A percentile compares a stretch with the other conserved stretches of the same genome.
phyloP scores from a whole-genome alignment of 371 early-diverging fungal species.

The Amoeboaphelidium occidentale region DNA sequence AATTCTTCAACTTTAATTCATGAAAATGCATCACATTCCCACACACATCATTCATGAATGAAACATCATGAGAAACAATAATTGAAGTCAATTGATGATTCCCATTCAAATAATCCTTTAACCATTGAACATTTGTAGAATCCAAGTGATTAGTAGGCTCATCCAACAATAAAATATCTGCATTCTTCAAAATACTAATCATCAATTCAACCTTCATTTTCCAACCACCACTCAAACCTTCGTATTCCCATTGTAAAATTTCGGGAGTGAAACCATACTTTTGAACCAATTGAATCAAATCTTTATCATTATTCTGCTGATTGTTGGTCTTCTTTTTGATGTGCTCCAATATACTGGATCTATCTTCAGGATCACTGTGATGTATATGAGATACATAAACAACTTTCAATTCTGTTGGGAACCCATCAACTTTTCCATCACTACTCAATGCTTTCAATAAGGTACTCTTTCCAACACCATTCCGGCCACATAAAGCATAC shows the following conservation, averaged over 20 bases:
- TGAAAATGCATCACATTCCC: constrained; percentile 58
- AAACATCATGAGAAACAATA: constrained; percentile 71
- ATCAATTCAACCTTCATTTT: constrained; percentile 70
- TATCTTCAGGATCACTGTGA: constrained; percentile 32
- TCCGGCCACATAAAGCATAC: constrained; percentile 59
- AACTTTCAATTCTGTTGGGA: constrained; percentile 41
- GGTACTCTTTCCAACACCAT: constrained; percentile 72
- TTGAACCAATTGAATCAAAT: not conserved
- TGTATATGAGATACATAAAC: constrained; percentile 50
- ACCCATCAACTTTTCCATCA: constrained; percentile 42
- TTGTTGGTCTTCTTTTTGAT: constrained; percentile 2
- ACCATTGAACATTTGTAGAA: constrained; percentile 48
- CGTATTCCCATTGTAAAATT: constrained; percentile 6
- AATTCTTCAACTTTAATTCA: constrained; percentile 36
- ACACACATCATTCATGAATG: constrained; percentile 61
- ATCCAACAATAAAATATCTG: constrained; percentile 62
- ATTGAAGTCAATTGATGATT: constrained; percentile 45
- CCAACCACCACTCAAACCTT: constrained; percentile 38
- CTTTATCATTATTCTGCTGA: constrained; percentile 6
- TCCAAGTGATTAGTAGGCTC: constrained; percentile 86
- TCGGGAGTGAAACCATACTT: constrained; percentile 4
- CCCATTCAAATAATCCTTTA: constrained; percentile 45
- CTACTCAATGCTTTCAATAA: constrained; percentile 61
- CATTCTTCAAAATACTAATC: constrained; percentile 54
- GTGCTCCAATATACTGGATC: constrained; percentile 34